These are phyloP conservation scores for Fusarium globosum DNA, from an alignment of 2,329 filamentous ascomycete genomes.

Conservation along the genomic window DNA sequence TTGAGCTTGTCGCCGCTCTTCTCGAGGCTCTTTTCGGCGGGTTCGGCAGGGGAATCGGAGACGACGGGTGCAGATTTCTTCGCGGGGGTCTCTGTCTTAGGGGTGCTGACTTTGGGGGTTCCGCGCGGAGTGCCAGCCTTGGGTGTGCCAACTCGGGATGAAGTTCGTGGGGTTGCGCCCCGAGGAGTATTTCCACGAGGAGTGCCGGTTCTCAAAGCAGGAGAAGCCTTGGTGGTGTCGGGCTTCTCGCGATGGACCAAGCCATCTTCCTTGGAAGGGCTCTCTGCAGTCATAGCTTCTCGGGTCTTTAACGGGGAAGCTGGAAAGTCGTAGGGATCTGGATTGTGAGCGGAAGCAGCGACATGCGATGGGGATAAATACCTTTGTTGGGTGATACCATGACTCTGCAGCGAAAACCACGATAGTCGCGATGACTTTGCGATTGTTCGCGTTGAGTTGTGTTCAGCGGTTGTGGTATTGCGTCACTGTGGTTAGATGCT, in stretches of 20 bases:
- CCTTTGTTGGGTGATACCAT: constrained; percentile 31
- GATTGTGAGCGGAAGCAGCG: constrained; percentile 5
- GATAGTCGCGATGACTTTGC: constrained; percentile 19
- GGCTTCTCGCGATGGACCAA: constrained; percentile 28
- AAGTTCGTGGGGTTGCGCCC: constrained; percentile 11
- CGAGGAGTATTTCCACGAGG: constrained; percentile 19
- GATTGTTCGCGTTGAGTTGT: constrained; percentile 2
- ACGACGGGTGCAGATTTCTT: background rate
- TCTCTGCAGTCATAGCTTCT: constrained; percentile 18
- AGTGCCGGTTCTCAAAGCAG: constrained; percentile 17
- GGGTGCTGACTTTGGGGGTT: constrained; percentile 18
- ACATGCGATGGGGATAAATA: background rate
- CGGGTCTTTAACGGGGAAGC: constrained; percentile 28
- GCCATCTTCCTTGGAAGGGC: constrained; percentile 30
- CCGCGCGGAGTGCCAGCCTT: constrained; percentile 16
- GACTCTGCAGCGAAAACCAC: background rate
- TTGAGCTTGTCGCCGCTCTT: background rate
- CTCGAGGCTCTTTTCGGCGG: background rate
- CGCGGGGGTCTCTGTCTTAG: constrained; percentile 21
- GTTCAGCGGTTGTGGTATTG: constrained; percentile 28
- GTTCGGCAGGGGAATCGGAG: background rate
- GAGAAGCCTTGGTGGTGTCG: constrained; percentile 20
- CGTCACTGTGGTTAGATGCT: constrained; percentile 34
- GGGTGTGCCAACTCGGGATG: constrained; percentile 1
- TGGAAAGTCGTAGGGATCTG: constrained; percentile 44